Conservation (phyloP, 441 rosid species). For the Syzygium syzygioides region DNA sequence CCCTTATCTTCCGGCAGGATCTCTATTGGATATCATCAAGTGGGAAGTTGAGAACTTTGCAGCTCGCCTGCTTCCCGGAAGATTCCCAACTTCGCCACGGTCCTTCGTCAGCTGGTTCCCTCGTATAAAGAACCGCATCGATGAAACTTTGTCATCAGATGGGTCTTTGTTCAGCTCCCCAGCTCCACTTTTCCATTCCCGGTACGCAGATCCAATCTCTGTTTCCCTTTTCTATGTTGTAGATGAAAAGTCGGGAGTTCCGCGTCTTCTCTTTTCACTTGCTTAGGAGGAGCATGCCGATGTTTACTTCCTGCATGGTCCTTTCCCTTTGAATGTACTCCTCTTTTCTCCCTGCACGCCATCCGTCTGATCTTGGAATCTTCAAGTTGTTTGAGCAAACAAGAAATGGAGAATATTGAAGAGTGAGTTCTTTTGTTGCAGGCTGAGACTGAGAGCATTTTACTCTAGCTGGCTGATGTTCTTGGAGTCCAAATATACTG, state of each 20-base stretch:
- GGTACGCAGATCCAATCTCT: neutral
- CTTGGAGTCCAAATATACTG: neutral
- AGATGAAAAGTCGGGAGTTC: neutral
- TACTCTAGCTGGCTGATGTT: neutral
- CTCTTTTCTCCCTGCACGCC: no score
- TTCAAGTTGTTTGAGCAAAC: no score
- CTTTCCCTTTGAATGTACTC: neutral
- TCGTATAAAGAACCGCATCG: neutral
- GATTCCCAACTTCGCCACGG: neutral
- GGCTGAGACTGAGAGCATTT: neutral
- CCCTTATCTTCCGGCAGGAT: neutral
- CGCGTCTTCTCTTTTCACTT: neutral
- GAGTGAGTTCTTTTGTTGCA: neutral
- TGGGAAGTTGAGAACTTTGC: neutral
- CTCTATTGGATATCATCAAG: neutral
- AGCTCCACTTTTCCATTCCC: neutral
- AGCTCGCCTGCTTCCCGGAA: neutral
- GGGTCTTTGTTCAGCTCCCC: neutral
- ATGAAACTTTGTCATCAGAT: neutral
- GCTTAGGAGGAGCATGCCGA: neutral
- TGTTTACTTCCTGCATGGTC: neutral
- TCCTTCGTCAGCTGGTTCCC: neutral
- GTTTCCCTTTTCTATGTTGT: neutral
- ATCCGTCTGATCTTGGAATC: no score
- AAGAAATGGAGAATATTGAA: no score